Conservation (phyloP, 768 basidiomycete genomes). For the Asterophora lycoperdoides region DNA sequence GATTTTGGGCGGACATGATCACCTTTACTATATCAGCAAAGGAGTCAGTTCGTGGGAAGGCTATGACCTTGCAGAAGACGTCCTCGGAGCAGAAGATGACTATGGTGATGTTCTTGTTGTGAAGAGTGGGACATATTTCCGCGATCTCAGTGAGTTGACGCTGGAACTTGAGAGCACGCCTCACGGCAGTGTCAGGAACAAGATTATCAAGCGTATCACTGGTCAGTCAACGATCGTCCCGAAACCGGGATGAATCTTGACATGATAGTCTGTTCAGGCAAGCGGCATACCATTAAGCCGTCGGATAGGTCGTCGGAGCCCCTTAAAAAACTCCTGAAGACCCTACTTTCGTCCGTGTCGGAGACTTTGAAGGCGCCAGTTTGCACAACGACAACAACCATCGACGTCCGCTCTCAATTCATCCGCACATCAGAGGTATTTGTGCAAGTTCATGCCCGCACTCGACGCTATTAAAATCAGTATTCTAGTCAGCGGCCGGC, state of each 20-base stretch:
- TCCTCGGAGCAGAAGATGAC: slow-evolving; percentile 70
- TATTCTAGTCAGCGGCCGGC: slow-evolving; percentile 54
- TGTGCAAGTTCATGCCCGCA: not conserved
- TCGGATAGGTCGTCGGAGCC: slow-evolving; percentile 49
- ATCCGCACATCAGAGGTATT: slow-evolving; percentile 71
- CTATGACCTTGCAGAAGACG: slow-evolving; percentile 46
- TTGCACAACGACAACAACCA: slow-evolving; percentile 59
- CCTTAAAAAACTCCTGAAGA: slow-evolving; percentile 56
- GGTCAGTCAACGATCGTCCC: slow-evolving; percentile 35
- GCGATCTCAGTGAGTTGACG: slow-evolving; percentile 73
- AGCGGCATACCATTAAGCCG: slow-evolving; percentile 59
- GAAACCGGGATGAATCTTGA: not conserved
- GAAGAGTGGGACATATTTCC: slow-evolving; percentile 89
- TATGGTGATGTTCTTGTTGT: slow-evolving; percentile 66
- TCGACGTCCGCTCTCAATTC: slow-evolving; percentile 72
- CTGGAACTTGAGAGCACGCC: slow-evolving; percentile 61
- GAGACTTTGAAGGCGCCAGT: slow-evolving; percentile 70
- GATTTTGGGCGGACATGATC: slow-evolving; percentile 87
- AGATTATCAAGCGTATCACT: slow-evolving; percentile 56
- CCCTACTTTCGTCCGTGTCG: slow-evolving; percentile 64
- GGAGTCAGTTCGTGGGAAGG: slow-evolving; percentile 66
- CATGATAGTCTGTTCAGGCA: slow-evolving; percentile 40
- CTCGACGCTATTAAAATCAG: not conserved
- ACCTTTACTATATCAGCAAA: slow-evolving; percentile 69
- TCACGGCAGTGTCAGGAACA: slow-evolving; percentile 56